Evolutionary conservation across 2,329 filamentous ascomycete species (phyloP).

Genomic region (Fusarium luffae): DNA sequence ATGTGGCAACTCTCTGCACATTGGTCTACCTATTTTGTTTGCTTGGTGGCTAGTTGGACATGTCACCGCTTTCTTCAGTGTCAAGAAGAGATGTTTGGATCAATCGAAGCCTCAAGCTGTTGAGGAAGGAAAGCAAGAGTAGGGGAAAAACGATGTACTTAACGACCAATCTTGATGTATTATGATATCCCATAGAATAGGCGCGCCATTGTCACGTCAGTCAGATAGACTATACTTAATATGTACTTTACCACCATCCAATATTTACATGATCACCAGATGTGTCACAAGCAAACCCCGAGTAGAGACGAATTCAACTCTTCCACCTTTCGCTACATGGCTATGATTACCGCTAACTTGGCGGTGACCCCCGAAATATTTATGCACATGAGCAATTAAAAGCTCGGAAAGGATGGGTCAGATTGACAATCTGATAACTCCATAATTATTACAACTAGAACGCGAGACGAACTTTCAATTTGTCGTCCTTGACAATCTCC

Average conservation of each 20-base stretch:
- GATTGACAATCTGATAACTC: background rate
- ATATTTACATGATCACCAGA: background rate
- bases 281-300: too few relatives aligned
- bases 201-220: background rate
- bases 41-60: conserved; percentile 51
- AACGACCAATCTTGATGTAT: background rate
- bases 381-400: too few relatives aligned
- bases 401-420: too few relatives aligned
- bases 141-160: background rate
- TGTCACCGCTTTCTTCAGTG: conserved; percentile 39
- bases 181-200: conserved; percentile 6
- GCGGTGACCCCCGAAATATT: too few relatives aligned
- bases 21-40: conserved; percentile 57
- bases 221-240: background rate
- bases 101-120: conserved; percentile 2
- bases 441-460: background rate
- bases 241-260: background rate
- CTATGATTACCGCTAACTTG: background rate
- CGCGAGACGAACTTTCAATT: conserved; percentile 12
- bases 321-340: background rate
- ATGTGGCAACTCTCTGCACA: conserved; percentile 53
- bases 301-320: background rate
- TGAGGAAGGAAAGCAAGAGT: conserved; percentile 20
- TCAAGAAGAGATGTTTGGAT: conserved; percentile 41
- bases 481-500: conserved; percentile 7